These are phyloP conservation scores for Fabrea salina DNA, from an alignment of 169 alveolate species.

Conservation along the genomic window DNA sequence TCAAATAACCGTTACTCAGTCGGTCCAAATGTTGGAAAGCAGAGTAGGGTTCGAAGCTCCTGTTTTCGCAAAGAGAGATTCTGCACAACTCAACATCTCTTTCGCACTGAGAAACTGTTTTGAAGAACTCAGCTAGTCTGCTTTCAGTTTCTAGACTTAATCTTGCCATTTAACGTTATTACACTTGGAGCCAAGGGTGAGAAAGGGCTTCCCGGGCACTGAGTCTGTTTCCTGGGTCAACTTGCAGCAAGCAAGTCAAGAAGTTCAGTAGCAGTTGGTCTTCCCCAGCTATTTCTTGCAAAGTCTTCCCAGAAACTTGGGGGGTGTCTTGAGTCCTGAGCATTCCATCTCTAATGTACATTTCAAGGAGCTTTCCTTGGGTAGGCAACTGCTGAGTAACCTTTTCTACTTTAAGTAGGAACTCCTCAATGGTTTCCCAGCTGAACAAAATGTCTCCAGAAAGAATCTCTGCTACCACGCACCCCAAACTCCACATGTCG, in stretches of 20 bases:
- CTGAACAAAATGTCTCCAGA: slow-evolving; percentile 56
- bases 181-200: background rate
- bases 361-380: background rate
- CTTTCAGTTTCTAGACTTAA: slow-evolving; percentile 29
- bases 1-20: slow-evolving; percentile 7
- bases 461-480: slow-evolving; percentile 66
- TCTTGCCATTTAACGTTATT: background rate
- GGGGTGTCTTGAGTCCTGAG: background rate
- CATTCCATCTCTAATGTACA: background rate
- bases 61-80: background rate
- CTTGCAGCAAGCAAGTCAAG: background rate
- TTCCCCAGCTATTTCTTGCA: background rate
- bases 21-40: slow-evolving; percentile 27
- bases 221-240: slow-evolving; percentile 2
- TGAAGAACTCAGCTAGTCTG: slow-evolving; percentile 19
- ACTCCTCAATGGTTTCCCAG: slow-evolving; percentile 19
- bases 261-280: background rate
- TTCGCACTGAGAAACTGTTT: slow-evolving; percentile 18
- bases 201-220: slow-evolving; percentile 2
- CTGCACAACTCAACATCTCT: slow-evolving; percentile 4
- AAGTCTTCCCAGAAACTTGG: background rate
- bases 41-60: slow-evolving; percentile 23
- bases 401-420: background rate
- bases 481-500: slow-evolving; percentile 87
- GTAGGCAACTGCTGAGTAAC: background rate